Percentiles rank a stretch among this genome's conserved stretches.
These are phyloP conservation scores for Metschnikowia similis DNA, from an alignment of 805 yeast species.

Conservation along the genomic window DNA sequence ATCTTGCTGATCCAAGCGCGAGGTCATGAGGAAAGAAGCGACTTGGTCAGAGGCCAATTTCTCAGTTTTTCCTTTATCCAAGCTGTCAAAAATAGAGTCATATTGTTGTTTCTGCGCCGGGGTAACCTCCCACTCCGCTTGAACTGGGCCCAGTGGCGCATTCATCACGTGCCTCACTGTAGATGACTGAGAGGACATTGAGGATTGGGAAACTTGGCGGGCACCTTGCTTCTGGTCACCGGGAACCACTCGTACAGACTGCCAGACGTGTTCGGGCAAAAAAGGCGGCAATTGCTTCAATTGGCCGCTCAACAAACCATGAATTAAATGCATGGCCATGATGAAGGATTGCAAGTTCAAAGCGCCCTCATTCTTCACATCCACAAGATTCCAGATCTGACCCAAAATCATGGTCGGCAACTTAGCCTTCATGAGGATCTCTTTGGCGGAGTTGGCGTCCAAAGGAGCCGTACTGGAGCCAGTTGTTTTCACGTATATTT, in stretches of 20 bases:
- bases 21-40: slow-evolving; percentile 84
- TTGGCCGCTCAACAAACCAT: slow-evolving; percentile 65
- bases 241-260: slow-evolving; percentile 22
- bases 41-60: slow-evolving; percentile 71
- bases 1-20: slow-evolving; percentile 77
- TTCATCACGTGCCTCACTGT: slow-evolving; percentile 26
- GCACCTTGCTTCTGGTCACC: slow-evolving; percentile 33
- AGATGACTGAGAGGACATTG: slow-evolving; percentile 33
- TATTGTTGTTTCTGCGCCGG: slow-evolving; percentile 70
- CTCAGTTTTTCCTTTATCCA: slow-evolving; percentile 66
- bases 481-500: slow-evolving; percentile 64
- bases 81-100: slow-evolving; percentile 70
- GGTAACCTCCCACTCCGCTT: slow-evolving; percentile 62
- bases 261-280: slow-evolving; percentile 39
- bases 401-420: slow-evolving; percentile 75
- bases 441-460: slow-evolving; percentile 76
- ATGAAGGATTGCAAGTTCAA: slow-evolving; percentile 73
- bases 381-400: slow-evolving; percentile 86
- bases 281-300: slow-evolving; percentile 52
- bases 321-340: slow-evolving; percentile 93
- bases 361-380: slow-evolving; percentile 67
- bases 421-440: slow-evolving; percentile 83
- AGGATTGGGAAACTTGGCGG: slow-evolving; percentile 29
- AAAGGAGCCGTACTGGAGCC: slow-evolving; percentile 54
- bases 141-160: slow-evolving; percentile 13